These are phyloP conservation scores for Sarcodon aspratus DNA, from an alignment of 768 basidiomycete genomes.

Conservation along the genomic window DNA sequence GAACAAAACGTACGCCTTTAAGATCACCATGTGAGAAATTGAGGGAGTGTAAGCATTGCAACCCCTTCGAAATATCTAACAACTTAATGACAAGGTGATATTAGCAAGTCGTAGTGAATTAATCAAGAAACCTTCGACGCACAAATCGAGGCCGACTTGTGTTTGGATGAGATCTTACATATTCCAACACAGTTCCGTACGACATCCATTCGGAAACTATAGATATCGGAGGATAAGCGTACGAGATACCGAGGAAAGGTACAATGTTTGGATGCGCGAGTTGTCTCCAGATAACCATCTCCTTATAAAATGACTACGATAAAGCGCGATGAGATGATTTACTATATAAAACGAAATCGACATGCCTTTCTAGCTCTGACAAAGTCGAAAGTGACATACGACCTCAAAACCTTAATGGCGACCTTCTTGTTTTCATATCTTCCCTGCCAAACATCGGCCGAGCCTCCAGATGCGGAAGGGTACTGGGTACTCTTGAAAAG, in stretches of 20 bases:
- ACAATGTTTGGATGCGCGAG: not conserved
- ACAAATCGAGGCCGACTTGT: constrained; percentile 1
- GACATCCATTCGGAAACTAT: constrained; percentile 5
- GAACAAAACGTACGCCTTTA: constrained; percentile 1
- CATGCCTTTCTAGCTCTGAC: not conserved
- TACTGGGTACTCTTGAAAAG: not conserved
- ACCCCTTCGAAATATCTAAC: not conserved
- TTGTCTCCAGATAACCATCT: not conserved
- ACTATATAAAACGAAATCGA: too few species aligned
- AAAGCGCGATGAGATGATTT: not conserved
- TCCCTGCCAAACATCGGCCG: constrained; percentile 2
- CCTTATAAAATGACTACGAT: not conserved
- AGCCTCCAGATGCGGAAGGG: not conserved
- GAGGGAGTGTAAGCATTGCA: not conserved
- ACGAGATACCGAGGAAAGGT: constrained; percentile 1
- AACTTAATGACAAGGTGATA: not conserved
- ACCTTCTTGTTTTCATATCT: not conserved
- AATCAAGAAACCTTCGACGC: not conserved
- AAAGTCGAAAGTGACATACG: not conserved
- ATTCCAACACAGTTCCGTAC: constrained; percentile 2
- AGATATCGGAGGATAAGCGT: not conserved
- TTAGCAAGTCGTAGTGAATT: not conserved
- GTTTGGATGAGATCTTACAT: constrained; percentile 1
- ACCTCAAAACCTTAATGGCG: not conserved
- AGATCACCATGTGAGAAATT: constrained; percentile 1